These are phyloP conservation scores for Cynara cardunculus DNA, from an alignment of 129 eudicot species.

Conservation along the genomic window DNA sequence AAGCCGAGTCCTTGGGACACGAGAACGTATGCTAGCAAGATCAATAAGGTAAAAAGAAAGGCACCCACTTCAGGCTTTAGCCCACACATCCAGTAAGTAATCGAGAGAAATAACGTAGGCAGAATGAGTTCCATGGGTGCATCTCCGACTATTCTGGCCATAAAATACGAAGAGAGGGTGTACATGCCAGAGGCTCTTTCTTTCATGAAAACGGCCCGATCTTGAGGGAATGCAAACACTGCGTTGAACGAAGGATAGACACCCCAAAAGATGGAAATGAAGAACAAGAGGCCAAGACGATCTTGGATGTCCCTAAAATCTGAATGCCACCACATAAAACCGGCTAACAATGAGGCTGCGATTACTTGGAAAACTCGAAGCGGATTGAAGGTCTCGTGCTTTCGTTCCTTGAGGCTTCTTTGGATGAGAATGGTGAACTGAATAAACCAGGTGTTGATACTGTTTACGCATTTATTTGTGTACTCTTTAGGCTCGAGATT, in stretches of 20 bases:
- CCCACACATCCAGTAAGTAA: slow-evolving; percentile 92
- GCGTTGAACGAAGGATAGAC: slow-evolving; percentile 86
- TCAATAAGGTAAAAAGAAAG: slow-evolving; percentile 51
- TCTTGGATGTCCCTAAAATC: slow-evolving; percentile 73
- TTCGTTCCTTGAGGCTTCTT: slow-evolving; percentile 79
- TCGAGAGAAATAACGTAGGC: slow-evolving; percentile 61
- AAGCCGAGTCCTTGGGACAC: slow-evolving; percentile 94
- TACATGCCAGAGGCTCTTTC: slow-evolving; percentile 96
- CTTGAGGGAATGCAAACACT: slow-evolving; percentile 90
- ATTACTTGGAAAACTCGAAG: slow-evolving; percentile 80
- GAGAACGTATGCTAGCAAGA: slow-evolving; percentile 64
- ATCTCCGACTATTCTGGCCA: slow-evolving; percentile 80
- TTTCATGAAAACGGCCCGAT: slow-evolving; percentile 65
- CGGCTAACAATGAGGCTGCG: slow-evolving; percentile 75
- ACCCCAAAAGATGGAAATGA: slow-evolving; percentile 91
- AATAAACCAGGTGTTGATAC: slow-evolving; percentile 51
- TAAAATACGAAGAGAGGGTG: slow-evolving; percentile 73
- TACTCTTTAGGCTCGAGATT: slow-evolving; percentile 8
- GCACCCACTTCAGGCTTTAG: slow-evolving; percentile 59
- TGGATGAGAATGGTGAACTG: slow-evolving; percentile 66
- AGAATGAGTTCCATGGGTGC: slow-evolving; percentile 90
- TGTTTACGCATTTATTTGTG: slow-evolving; percentile 4
- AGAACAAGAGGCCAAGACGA: slow-evolving; percentile 79
- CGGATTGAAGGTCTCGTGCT: slow-evolving; percentile 79
- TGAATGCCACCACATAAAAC: slow-evolving; percentile 96